Evolutionary conservation across 139 green algal genomes (phyloP), one percentile per base, ranked within the genome.

Genomic region (Picochlorum sp.): DNA sequence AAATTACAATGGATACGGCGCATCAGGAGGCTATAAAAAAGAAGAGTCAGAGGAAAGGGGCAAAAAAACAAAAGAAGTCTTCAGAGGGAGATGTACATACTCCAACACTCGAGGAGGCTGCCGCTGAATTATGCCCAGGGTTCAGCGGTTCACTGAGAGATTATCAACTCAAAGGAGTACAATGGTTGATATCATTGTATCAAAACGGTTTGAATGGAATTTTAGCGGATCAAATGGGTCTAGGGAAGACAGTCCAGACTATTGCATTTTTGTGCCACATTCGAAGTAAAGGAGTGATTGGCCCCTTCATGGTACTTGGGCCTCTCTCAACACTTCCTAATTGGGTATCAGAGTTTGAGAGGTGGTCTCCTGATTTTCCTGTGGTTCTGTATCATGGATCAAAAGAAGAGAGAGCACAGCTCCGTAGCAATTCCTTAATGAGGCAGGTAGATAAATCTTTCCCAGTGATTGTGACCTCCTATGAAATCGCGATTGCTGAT

Each of bases 231-330:
- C 85, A 97, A 69, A 96, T 96, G 90, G 90, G 90, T 16, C 79
- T 97, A 8, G 90, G 90, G 40, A 97, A 97, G 67, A 97, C 90
- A 65, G 85, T 94, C 24, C 91, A 98, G 69, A 97, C 91, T 4
- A 95, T 98, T 50, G 81, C 68, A 25, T 94, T 98, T 69, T 59
- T 98, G 30, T 85, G 78, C 8, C 87, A 96, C 70, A 68, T 98
- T 49, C 68, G 75, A 18, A 44, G 50, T 44, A 85, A 91, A 22
- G 68, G 74, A 24, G 72, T 94, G 16, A 22, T 70, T 9, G 88
- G 88, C 7, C 86, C 86, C 26, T 95, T 86, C 70, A 63, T 96
- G 26, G 65, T 97, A 16, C 52, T 97, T 7, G 91, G 75, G 8
- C 91, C 91, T 5, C 78, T 98, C 31, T 94, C 83, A 28, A 96